Conservation (phyloP, 129 eudicot genomes). For the Dittrichia graveolens region DNA sequence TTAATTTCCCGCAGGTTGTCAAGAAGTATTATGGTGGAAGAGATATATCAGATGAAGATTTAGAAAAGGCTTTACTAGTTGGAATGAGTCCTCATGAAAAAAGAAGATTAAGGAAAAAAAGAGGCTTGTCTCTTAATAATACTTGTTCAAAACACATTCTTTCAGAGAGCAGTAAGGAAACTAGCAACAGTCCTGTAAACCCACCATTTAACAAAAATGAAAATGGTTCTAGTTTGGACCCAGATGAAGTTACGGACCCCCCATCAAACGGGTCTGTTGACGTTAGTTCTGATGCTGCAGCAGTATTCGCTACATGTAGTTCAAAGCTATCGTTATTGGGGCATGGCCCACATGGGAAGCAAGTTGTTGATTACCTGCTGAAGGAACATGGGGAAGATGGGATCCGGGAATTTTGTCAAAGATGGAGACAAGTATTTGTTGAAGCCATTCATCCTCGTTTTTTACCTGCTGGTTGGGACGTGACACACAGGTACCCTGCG, state of each 20-base stretch:
- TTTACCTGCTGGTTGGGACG: slow-evolving; percentile 98
- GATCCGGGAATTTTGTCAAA: slow-evolving; percentile 83
- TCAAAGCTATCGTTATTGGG: slow-evolving; percentile 78
- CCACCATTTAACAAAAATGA: slow-evolving; percentile 24
- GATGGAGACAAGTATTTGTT: slow-evolving; percentile 94
- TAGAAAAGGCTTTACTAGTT: slow-evolving; percentile 77
- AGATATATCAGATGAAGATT: slow-evolving; percentile 68
- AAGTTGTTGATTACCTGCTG: slow-evolving; percentile 71
- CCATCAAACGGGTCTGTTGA: slow-evolving; percentile 25
- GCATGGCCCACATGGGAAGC: slow-evolving; percentile 97
- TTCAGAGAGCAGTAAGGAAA: slow-evolving; percentile 20
- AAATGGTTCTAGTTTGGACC: slow-evolving; percentile 19
- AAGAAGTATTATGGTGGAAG: slow-evolving; percentile 89
- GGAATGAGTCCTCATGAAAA: slow-evolving; percentile 95
- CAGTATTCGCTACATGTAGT: slow-evolving; percentile 40
- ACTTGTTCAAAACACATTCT: slow-evolving; percentile 19
- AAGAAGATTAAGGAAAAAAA: slow-evolving; percentile 68
- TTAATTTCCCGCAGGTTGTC: slow-evolving; percentile 52
- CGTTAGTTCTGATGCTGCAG: slow-evolving; percentile 16
- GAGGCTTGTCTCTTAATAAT: slow-evolving; percentile 38
- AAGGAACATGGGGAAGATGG: slow-evolving; percentile 86
- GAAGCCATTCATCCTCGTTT: slow-evolving; percentile 82
- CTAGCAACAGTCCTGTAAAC: slow-evolving; percentile 8
- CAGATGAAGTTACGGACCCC: slow-evolving; percentile 12
- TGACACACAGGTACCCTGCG: slow-evolving; percentile 75